Conservation (phyloP, 768 basidiomycete species). For the Cystobasidiopsis lactophilus region DNA sequence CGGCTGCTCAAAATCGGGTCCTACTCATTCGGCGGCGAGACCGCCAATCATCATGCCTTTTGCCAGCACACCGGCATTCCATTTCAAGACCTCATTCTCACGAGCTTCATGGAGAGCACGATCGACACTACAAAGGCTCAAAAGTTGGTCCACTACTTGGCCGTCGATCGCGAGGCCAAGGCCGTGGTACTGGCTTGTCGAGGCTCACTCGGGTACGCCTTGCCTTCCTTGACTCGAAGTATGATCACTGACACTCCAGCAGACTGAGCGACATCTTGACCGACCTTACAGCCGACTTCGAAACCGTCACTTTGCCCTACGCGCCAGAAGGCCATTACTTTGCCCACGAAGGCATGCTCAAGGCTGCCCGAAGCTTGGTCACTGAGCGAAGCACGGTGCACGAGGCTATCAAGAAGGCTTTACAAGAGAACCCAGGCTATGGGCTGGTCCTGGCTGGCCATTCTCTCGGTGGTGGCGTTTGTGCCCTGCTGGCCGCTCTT, state of each 20-base stretch:
- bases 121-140: constrained; percentile 19
- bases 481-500: constrained; percentile 23
- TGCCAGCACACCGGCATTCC: constrained; percentile 26
- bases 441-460: constrained; percentile 22
- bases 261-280: background rate
- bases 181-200: constrained; percentile 25
- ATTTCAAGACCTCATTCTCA: constrained; percentile 24
- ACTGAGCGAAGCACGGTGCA: constrained; percentile 21
- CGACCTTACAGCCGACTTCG: background rate
- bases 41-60: constrained; percentile 18
- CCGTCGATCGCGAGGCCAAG: constrained; percentile 23
- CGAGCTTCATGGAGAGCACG: constrained; percentile 23
- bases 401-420: constrained; percentile 22
- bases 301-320: background rate
- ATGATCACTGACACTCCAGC: background rate
- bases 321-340: constrained; percentile 18
- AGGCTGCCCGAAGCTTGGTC: constrained; percentile 18
- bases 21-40: background rate
- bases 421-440: constrained; percentile 21
- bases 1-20: background rate
- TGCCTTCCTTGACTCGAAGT: background rate
- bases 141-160: constrained; percentile 23
- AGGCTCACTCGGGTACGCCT: constrained; percentile 24
- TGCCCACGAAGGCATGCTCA: constrained; percentile 24
- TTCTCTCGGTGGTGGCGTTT: constrained; percentile 27